These are phyloP conservation scores for Gracilaria gracilis DNA, from an alignment of 23 red algal genomes.

Conservation along the genomic window DNA sequence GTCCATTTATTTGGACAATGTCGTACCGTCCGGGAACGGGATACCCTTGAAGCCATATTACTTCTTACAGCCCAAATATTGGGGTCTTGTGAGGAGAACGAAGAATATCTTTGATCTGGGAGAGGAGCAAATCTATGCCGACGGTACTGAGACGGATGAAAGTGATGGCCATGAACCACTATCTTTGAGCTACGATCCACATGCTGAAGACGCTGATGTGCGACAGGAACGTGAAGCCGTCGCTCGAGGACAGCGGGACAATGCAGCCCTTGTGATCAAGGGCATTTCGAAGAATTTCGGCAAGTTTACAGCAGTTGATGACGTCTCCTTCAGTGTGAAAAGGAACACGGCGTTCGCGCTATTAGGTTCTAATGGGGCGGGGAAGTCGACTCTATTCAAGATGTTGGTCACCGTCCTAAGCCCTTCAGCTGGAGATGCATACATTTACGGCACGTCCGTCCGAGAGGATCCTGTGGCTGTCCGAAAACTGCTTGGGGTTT, in stretches of 20 bases:
- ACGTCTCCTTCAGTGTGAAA: conserved; percentile 79
- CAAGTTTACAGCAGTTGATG: conserved; percentile 78
- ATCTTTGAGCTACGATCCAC: conserved; percentile 43
- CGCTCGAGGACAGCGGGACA: conserved; percentile 45
- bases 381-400: conserved; percentile 95
- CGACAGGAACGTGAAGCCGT: conserved; percentile 53
- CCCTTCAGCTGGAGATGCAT: conserved; percentile 78
- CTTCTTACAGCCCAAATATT: conserved; percentile 76
- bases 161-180: neutral
- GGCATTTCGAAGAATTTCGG: conserved; percentile 76
- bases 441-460: conserved; percentile 78
- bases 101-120: conserved; percentile 7
- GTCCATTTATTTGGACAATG: conserved; percentile 92
- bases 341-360: conserved; percentile 81
- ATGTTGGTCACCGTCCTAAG: conserved; percentile 76
- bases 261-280: conserved; percentile 80
- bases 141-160: conserved; percentile 40
- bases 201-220: conserved; percentile 65
- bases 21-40: conserved; percentile 78
- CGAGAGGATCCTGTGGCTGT: conserved; percentile 55
- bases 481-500: conserved; percentile 89
- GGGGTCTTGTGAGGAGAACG: conserved; percentile 41
- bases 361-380: conserved; percentile 85
- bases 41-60: conserved; percentile 72
- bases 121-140: neutral